Percentiles rank a stretch among this genome's conserved stretches.
These are phyloP conservation scores for Fusarium palustre DNA, from an alignment of 2,329 filamentous ascomycete species.

Conservation along the genomic window DNA sequence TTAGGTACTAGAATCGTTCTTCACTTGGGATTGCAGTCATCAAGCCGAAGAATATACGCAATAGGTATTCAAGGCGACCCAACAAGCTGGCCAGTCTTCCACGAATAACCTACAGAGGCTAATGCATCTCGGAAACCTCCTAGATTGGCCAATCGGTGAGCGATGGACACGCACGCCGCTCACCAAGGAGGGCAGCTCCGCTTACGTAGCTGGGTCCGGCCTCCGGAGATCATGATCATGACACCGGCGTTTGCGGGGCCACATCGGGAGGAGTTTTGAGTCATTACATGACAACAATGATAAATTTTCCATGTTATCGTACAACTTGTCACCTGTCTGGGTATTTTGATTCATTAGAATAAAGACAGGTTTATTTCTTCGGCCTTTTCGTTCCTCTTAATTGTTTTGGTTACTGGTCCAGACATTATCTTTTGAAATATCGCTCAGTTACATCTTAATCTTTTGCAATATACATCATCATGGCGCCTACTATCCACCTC, in stretches of 20 bases:
- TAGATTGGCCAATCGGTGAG: conserved; percentile 38
- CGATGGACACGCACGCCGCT: conserved; percentile 37
- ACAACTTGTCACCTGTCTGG: background rate
- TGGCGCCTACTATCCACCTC: conserved; percentile 70
- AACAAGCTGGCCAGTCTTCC: conserved; percentile 2
- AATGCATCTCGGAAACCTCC: conserved; percentile 16
- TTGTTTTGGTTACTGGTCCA: background rate
- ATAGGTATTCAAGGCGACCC: conserved; percentile 29
- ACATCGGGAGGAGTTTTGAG: conserved; percentile 29
- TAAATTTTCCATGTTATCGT: conserved; percentile 1
- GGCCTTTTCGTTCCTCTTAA: background rate
- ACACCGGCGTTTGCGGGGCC: conserved; percentile 31
- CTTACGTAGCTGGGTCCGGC: conserved; percentile 41
- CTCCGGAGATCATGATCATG: conserved; percentile 31
- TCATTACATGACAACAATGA: conserved; percentile 22
- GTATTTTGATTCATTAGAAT: conserved; percentile 8
- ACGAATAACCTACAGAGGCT: conserved; percentile 15
- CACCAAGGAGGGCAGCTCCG: conserved; percentile 39
- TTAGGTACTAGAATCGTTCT: background rate
- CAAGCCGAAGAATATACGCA: conserved; percentile 25
- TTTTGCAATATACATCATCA: conserved; percentile 44
- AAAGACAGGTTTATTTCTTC: background rate
- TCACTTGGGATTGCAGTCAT: background rate
- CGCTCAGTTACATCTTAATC: conserved; percentile 8
- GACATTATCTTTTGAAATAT: background rate